A percentile compares a stretch with the other conserved stretches of the same genome.
phyloP scores from a whole-genome alignment of 108 stramenopile species.

The Skeletonema tropicum region DNA sequence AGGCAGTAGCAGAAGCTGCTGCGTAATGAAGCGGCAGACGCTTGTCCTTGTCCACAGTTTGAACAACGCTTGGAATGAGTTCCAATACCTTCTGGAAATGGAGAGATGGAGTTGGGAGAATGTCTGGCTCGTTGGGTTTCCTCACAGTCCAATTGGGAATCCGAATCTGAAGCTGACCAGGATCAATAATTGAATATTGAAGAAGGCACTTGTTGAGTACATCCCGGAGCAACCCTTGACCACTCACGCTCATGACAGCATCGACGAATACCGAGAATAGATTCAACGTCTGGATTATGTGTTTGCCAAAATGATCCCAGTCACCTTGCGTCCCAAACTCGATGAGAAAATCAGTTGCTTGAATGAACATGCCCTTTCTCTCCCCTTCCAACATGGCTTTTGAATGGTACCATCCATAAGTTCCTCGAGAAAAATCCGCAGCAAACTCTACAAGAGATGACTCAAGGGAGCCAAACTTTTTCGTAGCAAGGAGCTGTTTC shows the following conservation, averaged over 20 bases:
- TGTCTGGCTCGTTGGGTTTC: neutral
- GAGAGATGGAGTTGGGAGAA: neutral
- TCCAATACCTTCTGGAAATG: neutral
- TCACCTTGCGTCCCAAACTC: no score
- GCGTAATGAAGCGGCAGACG: neutral
- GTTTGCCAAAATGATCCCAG: neutral
- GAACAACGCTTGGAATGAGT: neutral
- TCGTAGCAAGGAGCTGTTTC: neutral
- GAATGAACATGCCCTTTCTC: neutral
- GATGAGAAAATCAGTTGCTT: no score
- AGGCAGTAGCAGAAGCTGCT: neutral
- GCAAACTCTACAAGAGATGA: neutral
- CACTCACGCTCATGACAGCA: neutral
- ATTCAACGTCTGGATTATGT: neutral
- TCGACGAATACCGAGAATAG: neutral
- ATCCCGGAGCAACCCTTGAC: neutral
- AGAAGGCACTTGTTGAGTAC: conserved; percentile 9
- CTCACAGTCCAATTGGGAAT: neutral
- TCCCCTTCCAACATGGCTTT: neutral
- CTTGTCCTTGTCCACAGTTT: neutral
- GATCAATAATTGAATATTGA: neutral
- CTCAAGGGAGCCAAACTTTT: no score
- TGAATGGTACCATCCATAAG: no score
- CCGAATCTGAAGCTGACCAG: no score
- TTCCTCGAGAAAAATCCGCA: neutral